Evolutionary conservation across 1,139 yeast species (phyloP), one percentile per base, ranked within the genome.

Genomic region (Yamadazyma pseudoaaseri): DNA sequence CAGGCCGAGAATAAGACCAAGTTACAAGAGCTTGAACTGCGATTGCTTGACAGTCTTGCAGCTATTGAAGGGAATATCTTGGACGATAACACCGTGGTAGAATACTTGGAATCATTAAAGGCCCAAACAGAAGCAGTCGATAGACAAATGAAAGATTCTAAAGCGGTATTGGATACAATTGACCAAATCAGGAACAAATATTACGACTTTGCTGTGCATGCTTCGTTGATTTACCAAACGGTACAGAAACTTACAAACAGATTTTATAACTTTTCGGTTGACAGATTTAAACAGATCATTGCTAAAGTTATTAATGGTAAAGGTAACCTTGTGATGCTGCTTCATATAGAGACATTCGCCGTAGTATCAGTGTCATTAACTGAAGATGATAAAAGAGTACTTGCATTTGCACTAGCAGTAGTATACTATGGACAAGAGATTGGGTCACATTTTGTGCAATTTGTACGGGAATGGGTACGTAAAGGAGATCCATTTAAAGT

Each of bases 81-180:
- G 29, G 95, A 87, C 10, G 79, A 83, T 52, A 81, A 80, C 36
- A 64, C 58, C 0, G 62, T 89, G 3, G 56, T 86, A 16, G 62
- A 67, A 6, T 76, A 83, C 1, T 62, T 90, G 34, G 94, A 85
- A 48, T 55, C 51, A 2, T 60, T 90, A 34, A 90, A 90, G 51
- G 46, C 53, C 1, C 92, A 87, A 44, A 69, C 95, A 0, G 51
- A 48, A 1, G 72, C 72, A 9, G 70, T 86, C 12, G 74, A 74
- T 33, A 41, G 42, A 3, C 81, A 82, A 49, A 68, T 84, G 37
- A 48, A 47, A 3, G 81, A 80, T 38, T 73, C 89, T 0, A 65
- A 66, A 3, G 54, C 55, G 4, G 74, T 85, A 5, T 72, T 84
- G 70, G 53, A 50, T 2, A 65, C 72, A 2, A 76, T 86, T 10